A percentile compares a stretch with the other conserved stretches of the same genome.
These are phyloP conservation scores for Agrocybe chaxingu DNA, from an alignment of 768 basidiomycete genomes.

Conservation along the genomic window DNA sequence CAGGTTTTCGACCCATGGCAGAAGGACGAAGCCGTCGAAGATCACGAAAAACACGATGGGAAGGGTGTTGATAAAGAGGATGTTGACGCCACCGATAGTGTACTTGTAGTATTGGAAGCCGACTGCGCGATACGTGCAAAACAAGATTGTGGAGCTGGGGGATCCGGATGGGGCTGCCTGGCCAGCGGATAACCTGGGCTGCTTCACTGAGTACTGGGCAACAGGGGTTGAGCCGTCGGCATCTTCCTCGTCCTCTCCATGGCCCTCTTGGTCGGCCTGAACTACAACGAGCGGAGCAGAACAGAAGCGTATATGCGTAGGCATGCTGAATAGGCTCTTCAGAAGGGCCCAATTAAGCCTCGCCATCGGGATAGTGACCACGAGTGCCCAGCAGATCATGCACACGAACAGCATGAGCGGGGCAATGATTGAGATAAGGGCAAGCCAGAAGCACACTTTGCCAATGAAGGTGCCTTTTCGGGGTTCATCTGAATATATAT, in stretches of 20 bases:
- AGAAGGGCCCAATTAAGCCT: conserved; percentile 95
- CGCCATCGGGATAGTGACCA: conserved; percentile 97
- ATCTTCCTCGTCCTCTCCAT: conserved; percentile 11
- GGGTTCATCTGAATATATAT: conserved; percentile 29
- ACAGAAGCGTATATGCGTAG: conserved; percentile 88
- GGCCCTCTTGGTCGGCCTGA: conserved; percentile 19
- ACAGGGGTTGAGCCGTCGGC: conserved; percentile 18
- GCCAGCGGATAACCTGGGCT: conserved; percentile 75
- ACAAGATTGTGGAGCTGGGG: conserved; percentile 82
- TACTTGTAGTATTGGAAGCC: conserved; percentile 98
- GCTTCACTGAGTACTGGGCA: conserved; percentile 57
- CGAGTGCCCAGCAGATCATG: conserved; percentile 89
- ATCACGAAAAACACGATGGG: conserved; percentile 96
- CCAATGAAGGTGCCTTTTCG: conserved; percentile 51
- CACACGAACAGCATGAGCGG: conserved; percentile 89
- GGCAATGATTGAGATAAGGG: conserved; percentile 74
- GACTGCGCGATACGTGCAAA: conserved; percentile 91
- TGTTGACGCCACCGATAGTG: conserved; percentile 97
- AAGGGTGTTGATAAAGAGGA: conserved; percentile 93
- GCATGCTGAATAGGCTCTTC: conserved; percentile 73
- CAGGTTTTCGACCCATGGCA: conserved; percentile 63
- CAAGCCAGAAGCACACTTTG: conserved; percentile 77
- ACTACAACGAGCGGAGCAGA: conserved; percentile 78
- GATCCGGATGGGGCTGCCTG: conserved; percentile 84
- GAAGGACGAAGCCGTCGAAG: conserved; percentile 83